phyloP scores from a whole-genome alignment of 2,329 filamentous ascomycete genomes.

The Calonectria crousiana region DNA sequence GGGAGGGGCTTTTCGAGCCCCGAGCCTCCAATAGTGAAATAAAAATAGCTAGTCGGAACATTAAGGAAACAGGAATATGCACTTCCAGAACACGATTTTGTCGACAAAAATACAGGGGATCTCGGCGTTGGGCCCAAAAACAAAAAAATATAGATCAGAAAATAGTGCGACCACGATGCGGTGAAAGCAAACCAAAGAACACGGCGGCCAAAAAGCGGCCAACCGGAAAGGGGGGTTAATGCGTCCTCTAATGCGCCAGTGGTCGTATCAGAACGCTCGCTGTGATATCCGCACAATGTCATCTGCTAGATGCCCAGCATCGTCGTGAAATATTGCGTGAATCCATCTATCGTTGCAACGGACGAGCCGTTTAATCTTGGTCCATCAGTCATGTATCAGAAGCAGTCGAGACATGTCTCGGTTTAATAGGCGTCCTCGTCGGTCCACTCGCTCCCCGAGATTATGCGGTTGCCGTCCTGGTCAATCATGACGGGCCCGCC shows the following conservation, averaged over 20 bases:
- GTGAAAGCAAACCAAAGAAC: background rate
- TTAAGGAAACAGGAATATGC: slow-evolving; percentile 14
- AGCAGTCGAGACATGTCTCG: background rate
- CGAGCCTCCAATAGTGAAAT: background rate
- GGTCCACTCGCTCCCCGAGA: slow-evolving; percentile 76
- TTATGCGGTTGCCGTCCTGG: slow-evolving; percentile 70
- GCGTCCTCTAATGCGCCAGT: slow-evolving; percentile 15
- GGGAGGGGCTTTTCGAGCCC: background rate
- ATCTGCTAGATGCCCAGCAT: slow-evolving; percentile 45
- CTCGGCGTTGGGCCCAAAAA: slow-evolving; percentile 25
- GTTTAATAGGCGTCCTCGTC: slow-evolving; percentile 71
- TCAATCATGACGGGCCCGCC: slow-evolving; percentile 64
- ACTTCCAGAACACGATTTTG: slow-evolving; percentile 19
- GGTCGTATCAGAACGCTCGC: slow-evolving; percentile 25
- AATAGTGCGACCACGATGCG: slow-evolving; percentile 2
- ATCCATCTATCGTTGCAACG: slow-evolving; percentile 41
- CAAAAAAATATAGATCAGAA: slow-evolving; percentile 22
- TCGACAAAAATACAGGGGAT: slow-evolving; percentile 19
- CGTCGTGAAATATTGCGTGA: slow-evolving; percentile 44
- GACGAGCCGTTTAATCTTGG: slow-evolving; percentile 26
- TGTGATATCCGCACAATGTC: slow-evolving; percentile 41
- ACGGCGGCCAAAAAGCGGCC: background rate
- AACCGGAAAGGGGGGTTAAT: background rate
- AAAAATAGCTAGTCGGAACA: background rate
- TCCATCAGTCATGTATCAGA: slow-evolving; percentile 37